Conservation (phyloP, 257 asterid genomes). For the Capsicum pubescens region DNA sequence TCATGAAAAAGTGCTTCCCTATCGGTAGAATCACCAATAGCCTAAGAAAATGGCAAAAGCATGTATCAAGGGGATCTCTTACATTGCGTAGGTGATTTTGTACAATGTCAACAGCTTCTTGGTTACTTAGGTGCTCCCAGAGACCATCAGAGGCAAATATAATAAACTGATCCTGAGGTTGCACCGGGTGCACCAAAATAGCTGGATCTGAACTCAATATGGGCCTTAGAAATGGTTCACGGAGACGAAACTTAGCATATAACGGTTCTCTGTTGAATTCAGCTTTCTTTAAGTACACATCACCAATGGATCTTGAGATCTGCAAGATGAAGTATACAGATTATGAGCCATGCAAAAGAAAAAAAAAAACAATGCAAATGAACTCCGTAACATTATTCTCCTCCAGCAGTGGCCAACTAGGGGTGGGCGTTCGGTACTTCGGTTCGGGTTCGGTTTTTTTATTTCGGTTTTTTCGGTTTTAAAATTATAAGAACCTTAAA, state of each 20-base stretch:
- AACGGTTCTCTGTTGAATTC: slow-evolving; percentile 82
- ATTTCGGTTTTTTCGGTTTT: no score
- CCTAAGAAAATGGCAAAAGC: neutral
- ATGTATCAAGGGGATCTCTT: slow-evolving; percentile 34
- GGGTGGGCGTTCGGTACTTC: no score
- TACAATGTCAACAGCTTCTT: slow-evolving; percentile 77
- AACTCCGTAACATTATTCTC: neutral
- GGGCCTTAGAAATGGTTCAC: slow-evolving; percentile 65
- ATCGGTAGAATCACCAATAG: neutral
- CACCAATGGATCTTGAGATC: slow-evolving; percentile 83
- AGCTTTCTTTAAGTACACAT: slow-evolving; percentile 66
- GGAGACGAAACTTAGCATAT: slow-evolving; percentile 66
- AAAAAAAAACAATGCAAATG: neutral
- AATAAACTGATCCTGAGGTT: slow-evolving; percentile 68
- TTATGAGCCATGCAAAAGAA: neutral
- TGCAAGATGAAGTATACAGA: slow-evolving; percentile 37
- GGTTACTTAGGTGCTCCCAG: slow-evolving; percentile 84
- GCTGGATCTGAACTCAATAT: slow-evolving; percentile 76
- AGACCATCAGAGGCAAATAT: slow-evolving; percentile 84
- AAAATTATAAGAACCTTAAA: no score
- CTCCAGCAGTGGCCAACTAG: neutral
- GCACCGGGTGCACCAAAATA: slow-evolving; percentile 59
- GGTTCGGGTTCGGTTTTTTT: no score
- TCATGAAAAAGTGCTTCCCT: neutral
- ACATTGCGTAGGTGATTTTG: slow-evolving; percentile 66